phyloP scores from a whole-genome alignment of 805 yeast species.

The Cyberlindnera subsufficiens region DNA sequence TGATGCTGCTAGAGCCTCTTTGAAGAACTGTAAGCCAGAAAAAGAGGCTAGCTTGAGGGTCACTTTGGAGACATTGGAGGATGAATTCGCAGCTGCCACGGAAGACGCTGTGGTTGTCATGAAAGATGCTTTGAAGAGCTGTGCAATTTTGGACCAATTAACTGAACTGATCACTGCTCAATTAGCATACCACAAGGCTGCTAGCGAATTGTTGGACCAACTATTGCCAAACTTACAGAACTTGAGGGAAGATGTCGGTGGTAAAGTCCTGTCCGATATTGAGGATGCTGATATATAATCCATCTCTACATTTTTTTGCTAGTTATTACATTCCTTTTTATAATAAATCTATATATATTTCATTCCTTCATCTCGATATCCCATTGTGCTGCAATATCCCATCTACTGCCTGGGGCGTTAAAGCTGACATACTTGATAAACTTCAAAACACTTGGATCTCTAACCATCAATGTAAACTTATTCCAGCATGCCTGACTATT shows the following conservation, averaged over 20 bases:
- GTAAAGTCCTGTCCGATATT: constrained; percentile 17
- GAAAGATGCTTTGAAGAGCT: constrained; percentile 72
- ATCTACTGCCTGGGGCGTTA: constrained; percentile 84
- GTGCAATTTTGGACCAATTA: constrained; percentile 62
- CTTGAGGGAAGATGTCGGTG: constrained; percentile 47
- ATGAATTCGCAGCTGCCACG: constrained; percentile 82
- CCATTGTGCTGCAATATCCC: constrained; percentile 87
- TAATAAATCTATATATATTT: neutral
- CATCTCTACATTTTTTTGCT: neutral
- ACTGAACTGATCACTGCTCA: constrained; percentile 72
- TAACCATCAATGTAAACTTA: constrained; percentile 62
- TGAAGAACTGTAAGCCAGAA: constrained; percentile 47
- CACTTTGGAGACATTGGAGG: constrained; percentile 79
- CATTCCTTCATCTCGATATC: constrained; percentile 38
- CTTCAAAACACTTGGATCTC: constrained; percentile 84
- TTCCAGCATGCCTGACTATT: constrained; percentile 86
- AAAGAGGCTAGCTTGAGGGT: constrained; percentile 71
- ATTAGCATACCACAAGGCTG: constrained; percentile 72
- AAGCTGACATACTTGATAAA: constrained; percentile 89
- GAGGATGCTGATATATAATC: constrained; percentile 18
- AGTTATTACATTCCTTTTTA: neutral
- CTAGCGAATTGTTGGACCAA: constrained; percentile 58
- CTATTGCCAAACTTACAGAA: constrained; percentile 60
- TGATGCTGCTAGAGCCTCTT: constrained; percentile 65
- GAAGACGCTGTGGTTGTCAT: constrained; percentile 81